Conservation (phyloP, 768 basidiomycete genomes). For the Panellus pusillus region DNA sequence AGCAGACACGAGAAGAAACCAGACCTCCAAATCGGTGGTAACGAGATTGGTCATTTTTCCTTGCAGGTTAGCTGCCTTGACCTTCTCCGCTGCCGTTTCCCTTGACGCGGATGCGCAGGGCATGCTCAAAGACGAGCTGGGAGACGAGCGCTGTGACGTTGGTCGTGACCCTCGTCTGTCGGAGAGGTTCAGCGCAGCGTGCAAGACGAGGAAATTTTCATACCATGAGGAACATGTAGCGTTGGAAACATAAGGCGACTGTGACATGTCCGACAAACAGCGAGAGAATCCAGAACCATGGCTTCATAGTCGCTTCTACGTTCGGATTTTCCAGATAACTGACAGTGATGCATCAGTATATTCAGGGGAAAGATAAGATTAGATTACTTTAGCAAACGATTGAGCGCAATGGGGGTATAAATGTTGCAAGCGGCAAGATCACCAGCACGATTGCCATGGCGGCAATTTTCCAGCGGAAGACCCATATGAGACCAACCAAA, state of each 20-base stretch:
- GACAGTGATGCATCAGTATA: not conserved
- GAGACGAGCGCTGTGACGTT: constrained; percentile 47
- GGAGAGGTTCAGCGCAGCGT: constrained; percentile 37
- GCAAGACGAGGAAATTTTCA: constrained; percentile 4
- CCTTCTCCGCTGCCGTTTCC: constrained; percentile 25
- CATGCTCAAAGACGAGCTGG: constrained; percentile 45
- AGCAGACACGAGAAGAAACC: not conserved
- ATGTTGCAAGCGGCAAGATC: constrained; percentile 27
- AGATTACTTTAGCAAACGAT: constrained; percentile 39
- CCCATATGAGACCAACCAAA: constrained; percentile 44
- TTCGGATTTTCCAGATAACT: constrained; percentile 62
- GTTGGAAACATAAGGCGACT: constrained; percentile 47
- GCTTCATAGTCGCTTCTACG: constrained; percentile 47
- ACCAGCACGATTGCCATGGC: constrained; percentile 30
- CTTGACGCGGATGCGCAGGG: constrained; percentile 63
- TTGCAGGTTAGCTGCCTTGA: constrained; percentile 44
- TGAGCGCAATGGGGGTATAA: constrained; percentile 43
- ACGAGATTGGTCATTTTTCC: constrained; percentile 79
- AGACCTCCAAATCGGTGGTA: constrained; percentile 52
- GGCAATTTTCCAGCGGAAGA: constrained; percentile 27
- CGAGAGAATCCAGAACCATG: constrained; percentile 71
- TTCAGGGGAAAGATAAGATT: not conserved
- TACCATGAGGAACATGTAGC: constrained; percentile 53
- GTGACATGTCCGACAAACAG: constrained; percentile 50
- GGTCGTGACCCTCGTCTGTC: constrained; percentile 47